Percentiles rank a stretch among this genome's conserved stretches.
Conservation (phyloP, 768 basidiomycete genomes). For the Pleurotus pulmonarius region DNA sequence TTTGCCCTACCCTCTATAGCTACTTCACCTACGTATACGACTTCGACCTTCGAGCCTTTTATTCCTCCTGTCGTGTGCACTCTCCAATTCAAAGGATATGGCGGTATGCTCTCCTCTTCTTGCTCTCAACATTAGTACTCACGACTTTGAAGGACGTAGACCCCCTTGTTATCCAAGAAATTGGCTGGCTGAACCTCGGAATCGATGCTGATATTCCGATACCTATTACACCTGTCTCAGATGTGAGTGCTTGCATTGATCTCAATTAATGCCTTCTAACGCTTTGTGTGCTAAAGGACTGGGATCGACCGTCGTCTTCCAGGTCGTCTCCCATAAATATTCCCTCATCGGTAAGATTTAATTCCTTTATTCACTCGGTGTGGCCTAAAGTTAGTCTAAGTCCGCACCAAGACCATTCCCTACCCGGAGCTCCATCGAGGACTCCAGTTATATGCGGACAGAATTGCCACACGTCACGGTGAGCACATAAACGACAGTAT, state of each 20-base stretch:
- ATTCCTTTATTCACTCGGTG: background rate
- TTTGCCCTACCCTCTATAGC: background rate
- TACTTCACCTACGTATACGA: background rate
- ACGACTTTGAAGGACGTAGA: conserved; percentile 1
- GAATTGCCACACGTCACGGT: background rate
- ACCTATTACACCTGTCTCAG: background rate
- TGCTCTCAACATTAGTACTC: background rate
- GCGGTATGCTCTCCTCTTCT: background rate
- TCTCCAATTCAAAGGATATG: conserved; percentile 1
- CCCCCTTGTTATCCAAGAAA: conserved; percentile 5
- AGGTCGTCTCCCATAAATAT: conserved; percentile 1
- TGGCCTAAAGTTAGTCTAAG: background rate
- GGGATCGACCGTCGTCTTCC: background rate
- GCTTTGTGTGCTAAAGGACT: background rate
- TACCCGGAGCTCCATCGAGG: background rate
- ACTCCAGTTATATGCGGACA: background rate
- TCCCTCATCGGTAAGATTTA: background rate
- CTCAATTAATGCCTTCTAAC: too few species aligned
- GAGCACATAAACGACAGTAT: too few species aligned
- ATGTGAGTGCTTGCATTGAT: background rate
- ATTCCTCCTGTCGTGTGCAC: background rate
- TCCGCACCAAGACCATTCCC: background rate
- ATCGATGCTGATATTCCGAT: conserved; percentile 4
- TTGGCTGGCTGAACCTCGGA: conserved; percentile 6
- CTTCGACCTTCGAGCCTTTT: background rate